Evolutionary conservation across 768 basidiomycete species (phyloP), one percentile per base, ranked within the genome.

Genomic region (Tylopilus vinaceipallidus): DNA sequence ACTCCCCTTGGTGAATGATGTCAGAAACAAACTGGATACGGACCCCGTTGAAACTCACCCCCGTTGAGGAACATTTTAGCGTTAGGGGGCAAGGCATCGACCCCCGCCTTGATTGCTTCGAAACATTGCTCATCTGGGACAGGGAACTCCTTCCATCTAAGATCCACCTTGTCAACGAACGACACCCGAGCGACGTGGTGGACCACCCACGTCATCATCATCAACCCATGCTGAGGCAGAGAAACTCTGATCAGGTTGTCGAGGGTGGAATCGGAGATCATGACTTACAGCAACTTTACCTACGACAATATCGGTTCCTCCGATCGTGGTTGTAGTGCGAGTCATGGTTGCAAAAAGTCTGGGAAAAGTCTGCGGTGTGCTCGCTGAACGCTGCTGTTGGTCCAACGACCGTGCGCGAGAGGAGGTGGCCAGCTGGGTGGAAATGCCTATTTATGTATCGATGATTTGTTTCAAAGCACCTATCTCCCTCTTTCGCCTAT

Each of bases 21-120:
- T 86, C 82, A 9, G 78, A 65, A 34, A 73, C 62, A 10, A 72
- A 68, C 6, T 22, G 3, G 9, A n/a, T 24, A 6, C 13, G 6
- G 24, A 39, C 12, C 14, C 13, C 9, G 9, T 9, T 24, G 16
- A 16, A 2, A n/a, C 70, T 14, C 53, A 74, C 80, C 77, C 57
- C 72, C 76, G 60, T 82, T 81, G 50, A 83, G 49, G 33, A 81
- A 53, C 59, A 77, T 72, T 58, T 80, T 81, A 16, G 61, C 67
- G 12, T 75, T 75, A 0, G 69, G 52, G 1, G 75, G 75, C 22
- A 76, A 61, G 0, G 71, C 64, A 27, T 77, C 75, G 50, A 79
- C 58, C 6, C 74, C 76, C 12, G 74, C 75, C 60, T 59, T 56
- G 23, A 57, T 52, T 3, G 81, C 71, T 17, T 75, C 78, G 51